phyloP scores from a whole-genome alignment of 768 basidiomycete genomes.

The Pulveroboletus ravenelii region DNA sequence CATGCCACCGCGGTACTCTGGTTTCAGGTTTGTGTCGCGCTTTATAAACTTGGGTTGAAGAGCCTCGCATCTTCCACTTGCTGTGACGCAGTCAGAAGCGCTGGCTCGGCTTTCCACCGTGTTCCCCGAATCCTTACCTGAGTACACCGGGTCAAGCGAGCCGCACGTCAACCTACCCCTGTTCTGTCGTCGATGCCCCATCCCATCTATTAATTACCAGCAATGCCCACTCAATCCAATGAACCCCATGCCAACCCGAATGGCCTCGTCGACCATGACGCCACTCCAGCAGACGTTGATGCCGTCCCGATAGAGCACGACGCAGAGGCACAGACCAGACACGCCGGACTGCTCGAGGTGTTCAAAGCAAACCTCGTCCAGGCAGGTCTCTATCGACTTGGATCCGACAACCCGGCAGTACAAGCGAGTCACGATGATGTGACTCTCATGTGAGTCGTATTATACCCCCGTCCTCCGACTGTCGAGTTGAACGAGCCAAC shows the following conservation, averaged over 20 bases:
- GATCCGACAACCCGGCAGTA: constrained; percentile 17
- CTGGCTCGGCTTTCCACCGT: too few species aligned
- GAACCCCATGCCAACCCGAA: background rate
- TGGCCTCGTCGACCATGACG: background rate
- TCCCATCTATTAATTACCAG: background rate
- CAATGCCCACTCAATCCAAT: constrained; percentile 8
- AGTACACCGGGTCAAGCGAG: too few species aligned
- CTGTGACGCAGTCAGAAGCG: too few species aligned
- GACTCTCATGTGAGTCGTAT: constrained; percentile 53
- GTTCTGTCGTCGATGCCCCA: background rate
- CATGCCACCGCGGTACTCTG: background rate
- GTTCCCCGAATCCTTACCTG: too few species aligned
- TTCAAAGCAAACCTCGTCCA: constrained; percentile 52
- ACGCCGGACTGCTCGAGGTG: constrained; percentile 27
- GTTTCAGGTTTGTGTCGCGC: background rate
- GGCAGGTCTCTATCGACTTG: constrained; percentile 48
- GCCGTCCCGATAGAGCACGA: background rate
- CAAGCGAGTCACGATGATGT: constrained; percentile 58
- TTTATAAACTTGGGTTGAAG: too few species aligned
- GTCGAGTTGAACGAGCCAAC: background rate
- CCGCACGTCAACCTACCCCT: background rate
- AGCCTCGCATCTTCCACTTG: too few species aligned
- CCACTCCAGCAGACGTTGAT: background rate
- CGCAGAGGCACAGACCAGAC: background rate
- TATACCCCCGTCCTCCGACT: background rate